Base-by-base conservation (phyloP, 352 stramenopile genomes). In the Phytophthora sojae region DNA sequence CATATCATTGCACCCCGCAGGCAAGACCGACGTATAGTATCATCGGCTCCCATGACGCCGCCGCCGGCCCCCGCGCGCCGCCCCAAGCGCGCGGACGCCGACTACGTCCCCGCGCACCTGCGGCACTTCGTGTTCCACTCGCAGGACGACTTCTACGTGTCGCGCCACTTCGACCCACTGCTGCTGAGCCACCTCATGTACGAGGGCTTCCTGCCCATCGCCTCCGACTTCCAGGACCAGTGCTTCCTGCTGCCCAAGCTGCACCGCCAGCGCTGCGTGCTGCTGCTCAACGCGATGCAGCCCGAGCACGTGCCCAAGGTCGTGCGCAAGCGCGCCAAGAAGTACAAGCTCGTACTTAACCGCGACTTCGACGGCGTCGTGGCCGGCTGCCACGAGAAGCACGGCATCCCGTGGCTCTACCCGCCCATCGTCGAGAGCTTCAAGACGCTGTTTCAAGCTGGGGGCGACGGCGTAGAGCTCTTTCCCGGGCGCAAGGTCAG, bases 141-240 rank as follows among this genome's bases (percentile, higher is more conserved):
- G 66, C 89, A 97, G 66, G 92, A 97, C 45, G 95, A 99, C 64
- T 98, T 98, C 68, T 99, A 96, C 72, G 83, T 97, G 39, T 96
- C 92, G 50, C 88, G 79, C 17, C 91, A 89, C 64, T 98, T 98
- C 69, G 86, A 98, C 42, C 85, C 89, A 17, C 58, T 93, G 71
- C 72, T 98, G 47, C 76, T 99, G 29, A 85, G 81, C 50, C 92
- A 98, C 69, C 81, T 98, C 54, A 98, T 98, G 92, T 91, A 83
- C 61, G 92, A 98, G 70, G 95, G 95, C n/a, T 99, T 98, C 63
- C 77, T 99, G 60, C 95, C 95, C 30, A 98, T 99, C 66, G 95
- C 95, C 4, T 97, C 91, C 37, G 81, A 95, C 49, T 91, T 86
- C 73, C 77, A 81, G 29, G 79, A 67, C 29, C 72, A 84, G 47